phyloP scores from a whole-genome alignment of 345 rosid species.

The Laguncularia racemosa region DNA sequence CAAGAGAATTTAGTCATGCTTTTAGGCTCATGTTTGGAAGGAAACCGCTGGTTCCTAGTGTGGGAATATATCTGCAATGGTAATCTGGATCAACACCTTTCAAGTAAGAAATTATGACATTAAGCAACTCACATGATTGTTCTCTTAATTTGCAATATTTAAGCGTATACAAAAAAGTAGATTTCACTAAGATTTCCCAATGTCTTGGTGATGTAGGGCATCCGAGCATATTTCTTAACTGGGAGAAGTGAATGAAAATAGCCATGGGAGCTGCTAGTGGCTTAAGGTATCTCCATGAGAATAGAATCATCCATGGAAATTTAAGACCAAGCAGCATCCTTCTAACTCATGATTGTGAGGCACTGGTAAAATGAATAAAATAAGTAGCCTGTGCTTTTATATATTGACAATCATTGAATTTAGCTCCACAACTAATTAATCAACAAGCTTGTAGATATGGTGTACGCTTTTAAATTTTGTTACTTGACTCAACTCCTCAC shows the following conservation, averaged over 20 bases:
- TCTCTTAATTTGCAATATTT: no score
- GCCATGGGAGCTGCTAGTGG: slow-evolving; percentile 29
- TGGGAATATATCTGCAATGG: slow-evolving; percentile 28
- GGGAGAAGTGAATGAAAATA: slow-evolving; percentile 27
- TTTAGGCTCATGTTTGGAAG: slow-evolving; percentile 27
- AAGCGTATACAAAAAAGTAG: not conserved
- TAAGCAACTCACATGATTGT: no score
- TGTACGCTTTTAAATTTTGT: not conserved
- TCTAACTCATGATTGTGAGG: slow-evolving; percentile 28
- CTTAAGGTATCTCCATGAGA: slow-evolving; percentile 27
- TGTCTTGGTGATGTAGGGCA: slow-evolving; percentile 18
- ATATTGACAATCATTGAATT: no score
- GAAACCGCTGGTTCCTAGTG: slow-evolving; percentile 24
- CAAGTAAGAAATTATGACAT: slow-evolving; percentile 14
- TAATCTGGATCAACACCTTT: slow-evolving; percentile 19
- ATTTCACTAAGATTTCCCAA: not conserved
- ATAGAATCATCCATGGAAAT: slow-evolving; percentile 22
- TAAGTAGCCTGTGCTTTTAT: not conserved
- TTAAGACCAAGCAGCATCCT: slow-evolving; percentile 25
- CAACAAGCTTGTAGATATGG: not conserved
- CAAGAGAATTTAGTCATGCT: slow-evolving; percentile 22
- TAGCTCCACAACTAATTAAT: not conserved
- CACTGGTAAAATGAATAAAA: slow-evolving; percentile 18
- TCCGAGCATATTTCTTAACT: slow-evolving; percentile 17
- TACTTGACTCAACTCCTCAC: not conserved